phyloP scores from a whole-genome alignment of 202 grass and related monocot genomes.

The Carex sylvatica region DNA sequence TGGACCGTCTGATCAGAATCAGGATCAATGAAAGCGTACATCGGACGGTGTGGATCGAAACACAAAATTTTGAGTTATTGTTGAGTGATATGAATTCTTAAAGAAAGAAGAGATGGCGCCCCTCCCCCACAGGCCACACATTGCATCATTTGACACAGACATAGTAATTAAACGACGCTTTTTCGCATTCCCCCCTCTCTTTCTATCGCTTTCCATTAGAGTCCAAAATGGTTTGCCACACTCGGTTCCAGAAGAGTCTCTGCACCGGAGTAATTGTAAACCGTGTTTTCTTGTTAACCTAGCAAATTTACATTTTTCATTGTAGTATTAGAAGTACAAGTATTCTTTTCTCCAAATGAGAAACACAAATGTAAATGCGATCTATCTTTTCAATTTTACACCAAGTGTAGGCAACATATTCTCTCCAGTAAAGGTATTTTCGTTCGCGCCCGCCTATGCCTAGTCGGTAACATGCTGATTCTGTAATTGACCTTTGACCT shows the following conservation, averaged over 20 bases:
- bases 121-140: neutral
- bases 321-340: too few species aligned
- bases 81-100: too few species aligned
- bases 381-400: neutral
- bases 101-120: slow-evolving; percentile 1
- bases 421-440: neutral
- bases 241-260: neutral
- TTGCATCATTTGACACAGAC: neutral
- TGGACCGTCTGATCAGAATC: too few species aligned
- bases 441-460: neutral
- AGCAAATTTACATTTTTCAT: too few species aligned
- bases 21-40: too few species aligned
- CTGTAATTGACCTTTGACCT: neutral
- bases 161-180: neutral
- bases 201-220: neutral
- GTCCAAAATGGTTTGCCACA: neutral
- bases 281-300: neutral
- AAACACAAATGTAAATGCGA: neutral
- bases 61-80: too few species aligned
- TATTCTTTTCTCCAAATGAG: too few species aligned
- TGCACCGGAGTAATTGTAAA: neutral
- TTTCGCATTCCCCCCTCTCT: neutral
- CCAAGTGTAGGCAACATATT: neutral
- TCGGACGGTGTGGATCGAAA: too few species aligned
- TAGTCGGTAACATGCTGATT: neutral